Evolutionary conservation across 352 stramenopile genomes (phyloP).

Genomic region (Phytophthora quininea): DNA sequence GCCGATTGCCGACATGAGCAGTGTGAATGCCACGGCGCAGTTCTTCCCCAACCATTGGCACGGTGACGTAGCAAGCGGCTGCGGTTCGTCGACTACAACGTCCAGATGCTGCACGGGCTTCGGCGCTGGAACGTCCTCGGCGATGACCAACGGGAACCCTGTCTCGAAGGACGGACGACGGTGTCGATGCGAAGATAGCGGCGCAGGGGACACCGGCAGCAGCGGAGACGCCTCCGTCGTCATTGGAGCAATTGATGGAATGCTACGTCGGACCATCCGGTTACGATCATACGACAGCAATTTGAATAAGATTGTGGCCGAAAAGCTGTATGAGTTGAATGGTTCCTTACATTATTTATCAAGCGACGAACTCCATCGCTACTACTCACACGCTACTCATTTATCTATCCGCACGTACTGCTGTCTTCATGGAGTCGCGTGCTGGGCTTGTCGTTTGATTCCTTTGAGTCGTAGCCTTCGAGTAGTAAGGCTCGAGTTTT

Average conservation of each 20-base stretch:
- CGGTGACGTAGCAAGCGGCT: constrained; percentile 8
- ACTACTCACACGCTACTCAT: constrained; percentile 2
- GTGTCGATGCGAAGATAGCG: constrained; percentile 18
- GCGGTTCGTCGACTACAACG: background rate
- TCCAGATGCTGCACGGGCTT: constrained; percentile 14
- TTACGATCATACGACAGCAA: constrained; percentile 20
- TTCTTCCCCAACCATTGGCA: constrained; percentile 32
- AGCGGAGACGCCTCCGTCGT: constrained; percentile 31
- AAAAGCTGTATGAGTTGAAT: background rate
- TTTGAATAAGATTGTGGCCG: constrained; percentile 5
- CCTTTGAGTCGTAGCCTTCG: background rate
- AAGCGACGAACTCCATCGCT: background rate
- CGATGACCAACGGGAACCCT: constrained; percentile 38
- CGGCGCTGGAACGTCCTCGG: constrained; percentile 22
- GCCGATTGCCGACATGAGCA: constrained; percentile 68
- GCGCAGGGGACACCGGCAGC: constrained; percentile 19
- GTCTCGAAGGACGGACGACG: constrained; percentile 42
- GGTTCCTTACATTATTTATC: constrained; percentile 14
- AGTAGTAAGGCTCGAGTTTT: too few relatives aligned
- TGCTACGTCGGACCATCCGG: constrained; percentile 28
- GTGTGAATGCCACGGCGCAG: constrained; percentile 47
- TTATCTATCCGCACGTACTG: constrained; percentile 20
- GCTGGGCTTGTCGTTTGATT: background rate
- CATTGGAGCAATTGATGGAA: constrained; percentile 13
- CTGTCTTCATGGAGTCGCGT: background rate